Evolutionary conservation across 352 stramenopile genomes (phyloP), one percentile per base, ranked within the genome.

Genomic region (Halophytophthora polymorphica): DNA sequence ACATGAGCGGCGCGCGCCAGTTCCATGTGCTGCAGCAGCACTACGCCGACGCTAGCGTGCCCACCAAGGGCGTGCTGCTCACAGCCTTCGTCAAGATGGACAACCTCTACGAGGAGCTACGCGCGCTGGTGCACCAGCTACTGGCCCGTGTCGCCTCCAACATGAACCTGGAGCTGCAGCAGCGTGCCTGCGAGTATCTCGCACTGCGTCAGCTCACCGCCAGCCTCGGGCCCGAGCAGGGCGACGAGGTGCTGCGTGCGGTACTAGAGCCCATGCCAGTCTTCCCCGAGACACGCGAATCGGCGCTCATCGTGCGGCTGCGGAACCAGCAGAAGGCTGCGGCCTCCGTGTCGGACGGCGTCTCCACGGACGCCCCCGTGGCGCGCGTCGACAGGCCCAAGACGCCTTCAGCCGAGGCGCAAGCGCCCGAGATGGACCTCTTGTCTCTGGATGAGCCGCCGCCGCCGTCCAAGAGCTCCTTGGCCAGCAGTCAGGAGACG

Each of bases 21-120:
- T 98, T 99, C 43, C 81, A 95, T 22, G 94, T 98, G 42, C 80
- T 99, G 23, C 89, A 98, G 64, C 94, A 98, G 63, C 97, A 99
- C 74, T 99, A 97, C 68, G 66, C 80, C 15, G 88, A 84, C 38
- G 79, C 87, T 1, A 79, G 80, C 21, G 64, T 88, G 12, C 63
- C 83, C 6, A 98, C 95, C 7, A 91, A 97, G 45, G 89, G 86
- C 25, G 84, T 99, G 48, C 76, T 99, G 17, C 76, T 99, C 25
- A 98, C 87, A 36, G 92, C 96, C 15, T 98, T 98, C 63, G 94
- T 97, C 31, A 99, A 99, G 68, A 91, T 99, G 75, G 79, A 87
- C 50, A 93, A 90, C 52, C 40, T 92, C 23, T 92, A 83, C 50
- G 79, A 89, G 29, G 81, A 93, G 45, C 77, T 93, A 39, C 83